phyloP scores from a whole-genome alignment of 163 green algal species.

The Scenedesmus sp. region DNA sequence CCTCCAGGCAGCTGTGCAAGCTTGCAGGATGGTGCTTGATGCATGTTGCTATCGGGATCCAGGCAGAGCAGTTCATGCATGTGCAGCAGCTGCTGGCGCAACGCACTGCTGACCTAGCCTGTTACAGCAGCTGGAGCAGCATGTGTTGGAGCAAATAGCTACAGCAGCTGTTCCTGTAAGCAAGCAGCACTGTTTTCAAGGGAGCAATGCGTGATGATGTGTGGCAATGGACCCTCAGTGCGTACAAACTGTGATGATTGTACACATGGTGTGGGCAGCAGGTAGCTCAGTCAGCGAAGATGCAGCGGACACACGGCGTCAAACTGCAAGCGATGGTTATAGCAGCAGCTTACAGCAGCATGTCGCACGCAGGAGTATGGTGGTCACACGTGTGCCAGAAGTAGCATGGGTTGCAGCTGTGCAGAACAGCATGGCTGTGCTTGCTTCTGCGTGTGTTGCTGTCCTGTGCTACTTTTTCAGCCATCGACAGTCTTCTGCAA shows the following conservation, averaged over 20 bases:
- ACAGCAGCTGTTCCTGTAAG: not conserved
- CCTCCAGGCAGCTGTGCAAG: slow-evolving; percentile 34
- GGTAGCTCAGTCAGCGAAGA: not conserved
- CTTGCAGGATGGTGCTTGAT: not conserved
- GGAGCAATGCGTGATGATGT: not conserved
- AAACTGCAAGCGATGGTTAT: not conserved
- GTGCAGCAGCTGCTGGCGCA: not conserved
- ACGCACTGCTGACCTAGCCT: not conserved
- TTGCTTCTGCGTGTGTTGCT: not conserved
- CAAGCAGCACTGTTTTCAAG: not conserved
- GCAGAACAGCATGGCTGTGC: not conserved
- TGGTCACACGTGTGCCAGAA: too few species aligned
- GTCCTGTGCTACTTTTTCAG: not conserved
- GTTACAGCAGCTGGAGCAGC: not conserved
- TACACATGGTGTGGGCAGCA: not conserved
- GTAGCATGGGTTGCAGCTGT: not conserved
- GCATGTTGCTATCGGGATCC: not conserved
- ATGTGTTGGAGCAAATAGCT: not conserved
- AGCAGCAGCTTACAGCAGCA: not conserved
- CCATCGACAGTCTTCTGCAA: not conserved
- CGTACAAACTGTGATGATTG: not conserved
- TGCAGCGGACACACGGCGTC: not conserved
- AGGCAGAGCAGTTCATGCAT: not conserved
- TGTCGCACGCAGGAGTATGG: not conserved
- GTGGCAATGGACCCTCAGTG: too few species aligned